phyloP scores from a whole-genome alignment of 164 flowering plant species.

The Vitis amurensis region DNA sequence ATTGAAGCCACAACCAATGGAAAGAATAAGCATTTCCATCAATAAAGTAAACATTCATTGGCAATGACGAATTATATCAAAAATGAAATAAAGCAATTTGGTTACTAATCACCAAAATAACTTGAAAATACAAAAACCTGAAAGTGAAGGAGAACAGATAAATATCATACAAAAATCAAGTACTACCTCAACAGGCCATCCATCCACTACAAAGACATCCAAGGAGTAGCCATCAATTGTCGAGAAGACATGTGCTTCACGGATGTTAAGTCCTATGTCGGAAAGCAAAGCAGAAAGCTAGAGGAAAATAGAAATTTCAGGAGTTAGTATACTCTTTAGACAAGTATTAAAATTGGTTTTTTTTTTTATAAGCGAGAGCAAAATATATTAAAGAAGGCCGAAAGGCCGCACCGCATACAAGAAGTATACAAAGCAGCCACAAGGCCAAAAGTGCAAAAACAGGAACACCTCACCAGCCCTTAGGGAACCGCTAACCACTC shows the following conservation, averaged over 20 bases:
- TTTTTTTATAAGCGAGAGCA: too few species aligned
- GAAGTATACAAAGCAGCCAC: too few species aligned
- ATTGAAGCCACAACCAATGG: too few species aligned
- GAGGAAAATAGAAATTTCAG: constrained; percentile 19
- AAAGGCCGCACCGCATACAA: too few species aligned
- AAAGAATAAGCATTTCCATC: too few species aligned
- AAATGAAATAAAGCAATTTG: too few species aligned
- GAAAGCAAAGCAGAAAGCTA: constrained; percentile 96
- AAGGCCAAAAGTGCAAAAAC: too few species aligned
- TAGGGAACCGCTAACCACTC: too few species aligned
- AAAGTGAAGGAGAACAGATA: not conserved
- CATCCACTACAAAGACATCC: constrained; percentile 98
- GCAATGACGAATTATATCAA: too few species aligned
- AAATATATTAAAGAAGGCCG: too few species aligned
- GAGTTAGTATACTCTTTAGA: not conserved
- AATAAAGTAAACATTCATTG: too few species aligned
- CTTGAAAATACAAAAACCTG: not conserved
- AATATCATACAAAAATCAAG: not conserved
- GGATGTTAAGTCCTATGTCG: constrained; percentile 91
- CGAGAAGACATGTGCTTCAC: constrained; percentile 98
- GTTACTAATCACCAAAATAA: not conserved
- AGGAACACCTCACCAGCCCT: too few species aligned
- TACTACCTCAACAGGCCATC: constrained; percentile 90
- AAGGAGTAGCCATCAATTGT: constrained; percentile 93
- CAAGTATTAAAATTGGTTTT: not conserved